These are phyloP conservation scores for Peniophora sp. DNA, from an alignment of 1,284 basidiomycete genomes.

Conservation along the genomic window DNA sequence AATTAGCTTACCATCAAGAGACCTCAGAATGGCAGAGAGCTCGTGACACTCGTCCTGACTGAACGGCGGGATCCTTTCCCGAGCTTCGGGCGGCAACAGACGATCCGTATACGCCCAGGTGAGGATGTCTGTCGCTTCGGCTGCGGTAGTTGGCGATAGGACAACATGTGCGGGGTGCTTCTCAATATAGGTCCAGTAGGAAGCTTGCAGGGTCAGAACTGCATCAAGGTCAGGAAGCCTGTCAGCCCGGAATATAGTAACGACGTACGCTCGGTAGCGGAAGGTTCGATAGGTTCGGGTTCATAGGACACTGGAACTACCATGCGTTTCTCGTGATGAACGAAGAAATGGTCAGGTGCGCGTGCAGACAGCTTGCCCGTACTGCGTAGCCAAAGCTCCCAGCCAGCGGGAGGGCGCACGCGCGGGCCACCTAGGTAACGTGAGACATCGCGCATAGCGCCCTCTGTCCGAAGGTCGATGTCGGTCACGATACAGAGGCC, in stretches of 20 bases:
- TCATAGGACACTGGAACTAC: constrained; percentile 32
- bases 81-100: constrained; percentile 45
- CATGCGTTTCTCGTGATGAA: constrained; percentile 52
- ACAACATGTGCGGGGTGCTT: constrained; percentile 60
- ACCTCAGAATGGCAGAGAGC: constrained; percentile 50
- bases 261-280: constrained; percentile 46
- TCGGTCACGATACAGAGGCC: constrained; percentile 54
- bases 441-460: constrained; percentile 40
- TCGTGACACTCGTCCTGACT: constrained; percentile 67
- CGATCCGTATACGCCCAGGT: constrained; percentile 77
- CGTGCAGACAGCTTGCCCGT: constrained; percentile 22
- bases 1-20: constrained; percentile 26
- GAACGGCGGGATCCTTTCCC: constrained; percentile 53
- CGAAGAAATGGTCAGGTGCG: constrained; percentile 45
- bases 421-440: constrained; percentile 31
- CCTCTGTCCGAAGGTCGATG: constrained; percentile 46
- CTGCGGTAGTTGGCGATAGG: constrained; percentile 40
- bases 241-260: not conserved
- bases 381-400: constrained; percentile 49
- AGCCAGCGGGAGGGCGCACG: constrained; percentile 28
- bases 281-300: constrained; percentile 17
- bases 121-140: constrained; percentile 62
- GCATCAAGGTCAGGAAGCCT: not conserved
- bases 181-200: constrained; percentile 73
- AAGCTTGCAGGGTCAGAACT: constrained; percentile 65